Base-by-base conservation (phyloP, 2,329 filamentous ascomycete genomes). In the Grosmannia serpens region DNA sequence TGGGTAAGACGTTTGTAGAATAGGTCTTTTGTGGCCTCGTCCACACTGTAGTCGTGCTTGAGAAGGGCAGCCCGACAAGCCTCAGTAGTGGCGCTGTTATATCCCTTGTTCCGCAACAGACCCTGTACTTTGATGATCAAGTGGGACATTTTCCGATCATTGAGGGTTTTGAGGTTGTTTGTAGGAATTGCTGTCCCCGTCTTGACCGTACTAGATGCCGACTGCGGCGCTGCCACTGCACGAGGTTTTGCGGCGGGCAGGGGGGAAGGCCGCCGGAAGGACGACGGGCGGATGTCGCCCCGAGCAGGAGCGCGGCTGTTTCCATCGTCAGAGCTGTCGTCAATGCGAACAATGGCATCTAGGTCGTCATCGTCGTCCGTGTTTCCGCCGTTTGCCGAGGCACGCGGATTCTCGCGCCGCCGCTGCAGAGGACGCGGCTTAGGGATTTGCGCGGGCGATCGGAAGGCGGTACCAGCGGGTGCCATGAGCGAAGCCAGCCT, bases 401-500 rank as follows among this genome's bases (percentile, higher is more conserved):
- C 24, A 15, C 9, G 17, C 33, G 1, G 24, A 4, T 8, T 31
- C 26, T 1, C 53, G 4, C 20, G 33, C 6, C 5, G 27, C 1
- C 35, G 35, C 17, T 13, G 35, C 35, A 38, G 4, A 38, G 55
- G 11, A 1, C 31, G 46, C 8, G 47, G 41, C 53, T 55, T 31
- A 8, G 53, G 44, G 1, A 35, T 50, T 8, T 68, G 53, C 29
- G 55, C 46, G n/a, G 75, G 78, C 46, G 81, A 75, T 62, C 82
- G 80, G 66, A 88, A 92, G 11, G 78, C 71, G 0, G 90, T 95
- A 8, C 90, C 88, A 52, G 84, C 80, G 31, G 90, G 88, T 41
- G 89, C 88, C 75, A 95, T 87, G 51, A 82, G 73, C 62, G 77
- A 84, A 26, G 79, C 81, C 50, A 86, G 67, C 35, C 76, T 70